These are phyloP conservation scores for Alternaria brassicicola DNA, from an alignment of 2,329 filamentous ascomycete species.

Conservation along the genomic window DNA sequence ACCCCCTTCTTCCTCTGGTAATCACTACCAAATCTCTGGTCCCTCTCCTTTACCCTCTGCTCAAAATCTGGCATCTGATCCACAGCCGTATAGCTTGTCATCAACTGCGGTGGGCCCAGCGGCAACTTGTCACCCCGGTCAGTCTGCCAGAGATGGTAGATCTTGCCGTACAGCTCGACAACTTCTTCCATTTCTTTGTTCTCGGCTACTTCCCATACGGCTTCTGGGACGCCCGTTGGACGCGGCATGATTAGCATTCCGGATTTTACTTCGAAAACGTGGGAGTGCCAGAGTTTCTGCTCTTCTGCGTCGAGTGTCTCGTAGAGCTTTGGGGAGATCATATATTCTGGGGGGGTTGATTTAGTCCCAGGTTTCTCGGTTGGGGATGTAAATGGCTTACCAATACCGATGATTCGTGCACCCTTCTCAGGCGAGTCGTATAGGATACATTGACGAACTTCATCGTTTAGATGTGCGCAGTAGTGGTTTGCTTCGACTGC, in stretches of 20 bases:
- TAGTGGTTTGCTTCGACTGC: slow-evolving; percentile 83
- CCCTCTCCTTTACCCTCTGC: slow-evolving; percentile 57
- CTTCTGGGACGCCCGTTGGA: slow-evolving; percentile 59
- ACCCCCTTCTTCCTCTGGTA: slow-evolving; percentile 59
- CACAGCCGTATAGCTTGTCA: slow-evolving; percentile 65
- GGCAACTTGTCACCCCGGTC: slow-evolving; percentile 72
- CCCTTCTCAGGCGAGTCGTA: slow-evolving; percentile 73
- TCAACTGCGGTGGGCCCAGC: slow-evolving; percentile 65
- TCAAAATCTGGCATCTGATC: slow-evolving; percentile 57
- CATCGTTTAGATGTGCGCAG: slow-evolving; percentile 77
- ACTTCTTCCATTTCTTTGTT: slow-evolving; percentile 81
- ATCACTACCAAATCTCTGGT: slow-evolving; percentile 61
- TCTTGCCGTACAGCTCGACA: slow-evolving; percentile 77
- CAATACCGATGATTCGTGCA: slow-evolving; percentile 77
- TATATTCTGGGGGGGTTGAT: slow-evolving; percentile 66
- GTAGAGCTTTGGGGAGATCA: slow-evolving; percentile 76
- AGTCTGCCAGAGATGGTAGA: slow-evolving; percentile 86
- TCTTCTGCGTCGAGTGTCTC: slow-evolving; percentile 69
- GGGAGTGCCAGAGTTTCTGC: slow-evolving; percentile 79
- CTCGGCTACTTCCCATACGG: slow-evolving; percentile 77
- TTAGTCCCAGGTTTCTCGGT: neutral
- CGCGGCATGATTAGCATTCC: slow-evolving; percentile 82
- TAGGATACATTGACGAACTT: slow-evolving; percentile 83
- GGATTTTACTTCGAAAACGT: slow-evolving; percentile 74
- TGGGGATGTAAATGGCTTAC: slow-evolving; percentile 16